Base-by-base conservation (phyloP, 2,329 filamentous ascomycete genomes). In the Boeremia lycopersici region DNA sequence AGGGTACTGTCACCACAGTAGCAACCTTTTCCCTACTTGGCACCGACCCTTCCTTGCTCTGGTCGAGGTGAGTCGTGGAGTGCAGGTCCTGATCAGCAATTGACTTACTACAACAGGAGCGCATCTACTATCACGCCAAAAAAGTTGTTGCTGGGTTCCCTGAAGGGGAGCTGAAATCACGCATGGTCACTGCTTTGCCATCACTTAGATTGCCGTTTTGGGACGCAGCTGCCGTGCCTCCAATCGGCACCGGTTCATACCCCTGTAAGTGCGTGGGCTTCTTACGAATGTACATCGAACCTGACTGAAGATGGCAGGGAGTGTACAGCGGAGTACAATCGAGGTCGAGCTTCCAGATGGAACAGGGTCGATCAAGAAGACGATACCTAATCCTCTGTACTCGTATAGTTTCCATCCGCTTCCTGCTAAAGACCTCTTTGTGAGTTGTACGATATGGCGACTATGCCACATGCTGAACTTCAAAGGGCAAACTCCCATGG, bases 11-110 rank as follows among this genome's bases (percentile, higher is more conserved):
- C 83, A 84, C 10, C 91, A 96, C 72, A 84, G 82, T 26, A 91
- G 89, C 1, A 86, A 90, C 35, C 76, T 95, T 12, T 93, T 96
- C 69, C 84, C 88, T 17, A 83, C 86, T 28, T 96, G 91, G 91
- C 91, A 96, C 78, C 82, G 91, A 23, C 89, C 90, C 1, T 95
- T 93, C 71, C 78, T 93, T 38, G 78, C 83, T 8, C 75, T 88
- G 2, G 84, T 80, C 54, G 80, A 88, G 76, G 82, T 83, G 46
- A 12, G 51, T 43, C 31, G 10, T 4, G 9, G 7, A 6, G 9
- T 13, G 9, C 9, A 12, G 10, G 15, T 17, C 11, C 4, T 29
- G 19, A 13, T 4, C 4, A 4, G 34, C 11, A 39, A 2, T 15
- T 12, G 43, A 15, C 36, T 60, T n/a, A 59, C 46, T 51, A 1